Conservation (phyloP, 768 basidiomycete genomes). For the Melanogaster broomeanus region DNA sequence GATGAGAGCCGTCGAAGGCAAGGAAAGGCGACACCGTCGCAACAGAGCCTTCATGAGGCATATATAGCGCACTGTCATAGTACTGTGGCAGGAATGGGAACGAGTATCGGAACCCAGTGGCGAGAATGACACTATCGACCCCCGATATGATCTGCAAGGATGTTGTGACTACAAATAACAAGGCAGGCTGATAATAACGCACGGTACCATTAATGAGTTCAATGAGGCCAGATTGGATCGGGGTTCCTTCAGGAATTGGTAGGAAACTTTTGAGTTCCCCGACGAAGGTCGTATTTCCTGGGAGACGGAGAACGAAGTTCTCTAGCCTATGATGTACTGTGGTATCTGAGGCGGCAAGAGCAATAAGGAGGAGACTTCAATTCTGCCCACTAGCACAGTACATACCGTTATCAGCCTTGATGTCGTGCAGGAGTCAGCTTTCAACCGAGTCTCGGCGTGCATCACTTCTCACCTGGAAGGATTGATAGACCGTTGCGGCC, state of each 20-base stretch:
- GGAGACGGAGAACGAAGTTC: not conserved
- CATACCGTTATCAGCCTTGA: slow-evolving; percentile 7
- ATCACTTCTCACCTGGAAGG: slow-evolving; percentile 7
- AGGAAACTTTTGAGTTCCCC: slow-evolving; percentile 16
- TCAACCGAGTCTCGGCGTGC: not conserved
- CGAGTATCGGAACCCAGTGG: no score
- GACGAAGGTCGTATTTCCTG: slow-evolving; percentile 8
- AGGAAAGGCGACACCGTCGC: slow-evolving; percentile 7
- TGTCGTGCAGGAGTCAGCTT: no score
- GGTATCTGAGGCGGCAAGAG: no score
- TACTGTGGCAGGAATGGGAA: slow-evolving; percentile 18
- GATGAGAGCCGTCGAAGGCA: slow-evolving; percentile 3
- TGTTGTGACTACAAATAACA: no score
- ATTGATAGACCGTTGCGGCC: slow-evolving; percentile 17
- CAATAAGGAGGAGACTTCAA: no score
- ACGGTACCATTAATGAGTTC: no score
- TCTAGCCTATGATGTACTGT: no score
- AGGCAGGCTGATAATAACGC: no score
- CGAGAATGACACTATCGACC: no score
- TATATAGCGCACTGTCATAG: slow-evolving; percentile 10
- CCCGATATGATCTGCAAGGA: no score
- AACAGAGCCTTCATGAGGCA: not conserved
- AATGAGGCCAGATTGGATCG: slow-evolving; percentile 14
- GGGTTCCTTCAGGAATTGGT: not conserved
- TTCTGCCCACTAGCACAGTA: no score